A percentile compares a stretch with the other conserved stretches of the same genome.
Conservation (phyloP, 371 early-diverging fungal species). For the Nosema granulosis region DNA sequence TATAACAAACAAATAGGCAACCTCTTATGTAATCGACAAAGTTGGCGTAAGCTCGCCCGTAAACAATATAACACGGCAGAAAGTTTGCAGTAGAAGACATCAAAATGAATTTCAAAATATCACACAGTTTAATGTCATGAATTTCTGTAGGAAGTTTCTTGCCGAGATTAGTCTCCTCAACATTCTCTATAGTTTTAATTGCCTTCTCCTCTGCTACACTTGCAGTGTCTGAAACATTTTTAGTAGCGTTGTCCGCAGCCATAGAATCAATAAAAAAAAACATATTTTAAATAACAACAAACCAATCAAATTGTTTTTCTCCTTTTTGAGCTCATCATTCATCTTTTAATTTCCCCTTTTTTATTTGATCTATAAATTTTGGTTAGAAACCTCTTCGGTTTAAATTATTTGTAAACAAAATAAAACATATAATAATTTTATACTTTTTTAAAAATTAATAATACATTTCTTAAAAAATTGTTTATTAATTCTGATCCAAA, state of each 20-base stretch:
- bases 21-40: neutral
- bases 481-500: too few relatives aligned
- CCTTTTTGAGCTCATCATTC: neutral
- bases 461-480: too few relatives aligned
- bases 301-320: constrained; percentile 14
- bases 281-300: constrained; percentile 2
- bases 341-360: too few relatives aligned
- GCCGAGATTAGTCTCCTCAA: constrained; percentile 36
- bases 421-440: too few relatives aligned
- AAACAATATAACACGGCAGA: constrained; percentile 17
- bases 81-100: constrained; percentile 4
- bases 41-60: neutral
- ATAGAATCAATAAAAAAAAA: neutral
- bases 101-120: constrained; percentile 39
- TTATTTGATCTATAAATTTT: too few relatives aligned
- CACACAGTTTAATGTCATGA: constrained; percentile 33
- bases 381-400: too few relatives aligned
- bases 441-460: too few relatives aligned
- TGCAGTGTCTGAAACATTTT: constrained; percentile 22
- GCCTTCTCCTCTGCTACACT: constrained; percentile 42
- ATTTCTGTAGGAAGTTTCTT: constrained; percentile 44
- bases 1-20: neutral
- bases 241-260: constrained; percentile 10
- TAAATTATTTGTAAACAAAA: too few relatives aligned
- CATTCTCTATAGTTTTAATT: constrained; percentile 22